A percentile compares a stretch with the other conserved stretches of the same genome.
These are phyloP conservation scores for Multifurca ochricompacta DNA, from an alignment of 768 basidiomycete species.

Conservation along the genomic window DNA sequence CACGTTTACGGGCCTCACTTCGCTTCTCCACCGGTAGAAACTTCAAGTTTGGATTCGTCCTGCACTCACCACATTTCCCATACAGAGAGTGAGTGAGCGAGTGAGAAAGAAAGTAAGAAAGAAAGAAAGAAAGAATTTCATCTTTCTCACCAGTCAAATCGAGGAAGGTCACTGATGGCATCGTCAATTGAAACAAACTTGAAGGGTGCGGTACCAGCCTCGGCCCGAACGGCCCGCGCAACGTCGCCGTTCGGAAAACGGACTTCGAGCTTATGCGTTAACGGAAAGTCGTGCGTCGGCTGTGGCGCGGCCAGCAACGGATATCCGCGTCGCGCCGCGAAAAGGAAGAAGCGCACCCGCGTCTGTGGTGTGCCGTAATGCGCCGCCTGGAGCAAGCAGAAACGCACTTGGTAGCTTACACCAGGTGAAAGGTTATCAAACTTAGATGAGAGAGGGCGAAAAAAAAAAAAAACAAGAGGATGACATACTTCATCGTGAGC, in stretches of 20 bases:
- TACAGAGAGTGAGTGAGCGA: neutral
- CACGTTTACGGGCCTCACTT: conserved; percentile 5
- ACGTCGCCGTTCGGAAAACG: conserved; percentile 37
- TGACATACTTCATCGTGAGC: conserved; percentile 53
- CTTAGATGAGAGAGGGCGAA: neutral
- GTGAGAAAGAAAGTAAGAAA: neutral
- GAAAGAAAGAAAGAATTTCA: too few species aligned
- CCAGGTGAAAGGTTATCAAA: neutral
- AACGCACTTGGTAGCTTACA: conserved; percentile 39
- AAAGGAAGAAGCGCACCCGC: conserved; percentile 42
- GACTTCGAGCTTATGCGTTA: conserved; percentile 39
- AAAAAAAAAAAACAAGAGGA: neutral
- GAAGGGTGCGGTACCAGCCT: conserved; percentile 42
- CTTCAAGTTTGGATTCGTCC: conserved; percentile 19
- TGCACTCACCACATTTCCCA: neutral
- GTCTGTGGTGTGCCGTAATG: conserved; percentile 42
- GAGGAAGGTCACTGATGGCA: conserved; percentile 65
- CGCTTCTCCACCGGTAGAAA: conserved; percentile 26
- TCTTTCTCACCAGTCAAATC: conserved; percentile 63
- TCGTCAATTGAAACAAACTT: conserved; percentile 54
- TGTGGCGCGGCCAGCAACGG: conserved; percentile 35
- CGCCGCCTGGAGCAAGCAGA: conserved; percentile 37
- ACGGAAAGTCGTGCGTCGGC: conserved; percentile 38
- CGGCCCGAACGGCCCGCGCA: conserved; percentile 39
- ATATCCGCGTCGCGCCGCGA: conserved; percentile 33